These are phyloP conservation scores for Diplodia corticola DNA, from an alignment of 2,329 filamentous ascomycete genomes.

Conservation along the genomic window DNA sequence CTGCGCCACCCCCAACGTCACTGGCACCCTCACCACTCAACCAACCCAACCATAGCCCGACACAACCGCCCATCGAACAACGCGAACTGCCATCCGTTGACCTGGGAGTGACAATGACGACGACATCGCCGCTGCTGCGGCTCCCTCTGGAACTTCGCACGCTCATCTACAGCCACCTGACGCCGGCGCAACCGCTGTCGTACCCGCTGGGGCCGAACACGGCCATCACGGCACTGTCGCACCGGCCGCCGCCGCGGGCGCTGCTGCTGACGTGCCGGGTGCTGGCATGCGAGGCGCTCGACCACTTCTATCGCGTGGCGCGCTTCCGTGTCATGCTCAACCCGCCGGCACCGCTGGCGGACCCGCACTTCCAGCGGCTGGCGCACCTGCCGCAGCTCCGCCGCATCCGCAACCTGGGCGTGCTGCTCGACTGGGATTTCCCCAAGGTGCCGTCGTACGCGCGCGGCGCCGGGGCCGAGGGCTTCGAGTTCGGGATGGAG, in stretches of 20 bases:
- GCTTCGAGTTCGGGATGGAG: conserved; percentile 12
- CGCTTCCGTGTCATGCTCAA: conserved; percentile 13
- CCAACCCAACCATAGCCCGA: not conserved
- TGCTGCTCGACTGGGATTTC: conserved; percentile 10
- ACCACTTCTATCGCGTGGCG: conserved; percentile 15
- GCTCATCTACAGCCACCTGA: conserved; percentile 13
- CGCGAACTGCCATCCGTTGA: not conserved
- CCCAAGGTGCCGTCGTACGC: not conserved
- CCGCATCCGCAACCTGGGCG: not conserved
- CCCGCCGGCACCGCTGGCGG: conserved; percentile 13
- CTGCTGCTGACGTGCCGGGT: conserved; percentile 3
- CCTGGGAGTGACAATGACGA: not conserved
- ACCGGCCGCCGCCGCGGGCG: conserved; percentile 3
- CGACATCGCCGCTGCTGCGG: not conserved
- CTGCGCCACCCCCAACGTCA: not conserved
- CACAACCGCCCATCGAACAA: not conserved
- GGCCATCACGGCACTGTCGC: conserved; percentile 4
- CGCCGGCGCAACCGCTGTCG: not conserved
- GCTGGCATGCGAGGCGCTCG: conserved; percentile 4
- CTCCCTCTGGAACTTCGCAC: conserved; percentile 2
- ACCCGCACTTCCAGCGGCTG: conserved; percentile 19
- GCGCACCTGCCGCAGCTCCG: not conserved
- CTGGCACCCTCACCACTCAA: not conserved
- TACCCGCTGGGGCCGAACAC: conserved; percentile 17
- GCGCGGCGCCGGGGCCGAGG: not conserved